phyloP scores from a whole-genome alignment of 768 basidiomycete genomes.

The Clitopilus hobsonii region DNA sequence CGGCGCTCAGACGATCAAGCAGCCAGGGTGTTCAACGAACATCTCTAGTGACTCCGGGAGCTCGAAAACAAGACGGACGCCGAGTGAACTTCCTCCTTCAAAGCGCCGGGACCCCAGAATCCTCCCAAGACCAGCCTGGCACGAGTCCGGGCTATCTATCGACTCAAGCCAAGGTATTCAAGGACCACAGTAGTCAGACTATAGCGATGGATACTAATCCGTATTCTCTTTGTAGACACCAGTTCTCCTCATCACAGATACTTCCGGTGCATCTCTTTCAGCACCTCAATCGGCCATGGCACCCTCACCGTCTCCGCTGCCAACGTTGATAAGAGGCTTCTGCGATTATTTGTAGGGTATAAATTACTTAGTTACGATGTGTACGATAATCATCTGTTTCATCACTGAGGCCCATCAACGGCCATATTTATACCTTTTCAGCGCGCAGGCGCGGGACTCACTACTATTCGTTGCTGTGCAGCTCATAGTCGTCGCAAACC shows the following conservation, averaged over 20 bases:
- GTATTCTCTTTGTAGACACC: neutral
- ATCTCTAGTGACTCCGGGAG: neutral
- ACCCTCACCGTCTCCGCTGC: neutral
- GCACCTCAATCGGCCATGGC: neutral
- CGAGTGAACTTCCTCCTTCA: neutral
- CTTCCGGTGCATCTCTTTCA: neutral
- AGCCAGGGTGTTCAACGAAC: neutral
- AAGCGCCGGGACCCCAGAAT: neutral
- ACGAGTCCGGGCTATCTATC: neutral
- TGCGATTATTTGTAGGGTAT: too few relatives aligned
- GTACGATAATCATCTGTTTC: neutral
- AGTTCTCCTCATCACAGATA: neutral
- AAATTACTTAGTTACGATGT: neutral
- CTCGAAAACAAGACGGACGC: neutral
- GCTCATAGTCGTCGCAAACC: conserved; percentile 7
- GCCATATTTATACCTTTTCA: neutral
- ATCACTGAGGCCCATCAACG: neutral
- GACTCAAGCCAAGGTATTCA: neutral
- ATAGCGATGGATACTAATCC: neutral
- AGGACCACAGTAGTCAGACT: too few relatives aligned
- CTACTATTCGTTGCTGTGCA: conserved; percentile 17
- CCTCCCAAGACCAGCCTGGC: neutral
- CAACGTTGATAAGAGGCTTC: neutral
- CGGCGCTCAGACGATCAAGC: neutral
- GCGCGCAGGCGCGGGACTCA: neutral